Base-by-base conservation (phyloP, 257 asterid species). In the Penstemon barbatus region DNA sequence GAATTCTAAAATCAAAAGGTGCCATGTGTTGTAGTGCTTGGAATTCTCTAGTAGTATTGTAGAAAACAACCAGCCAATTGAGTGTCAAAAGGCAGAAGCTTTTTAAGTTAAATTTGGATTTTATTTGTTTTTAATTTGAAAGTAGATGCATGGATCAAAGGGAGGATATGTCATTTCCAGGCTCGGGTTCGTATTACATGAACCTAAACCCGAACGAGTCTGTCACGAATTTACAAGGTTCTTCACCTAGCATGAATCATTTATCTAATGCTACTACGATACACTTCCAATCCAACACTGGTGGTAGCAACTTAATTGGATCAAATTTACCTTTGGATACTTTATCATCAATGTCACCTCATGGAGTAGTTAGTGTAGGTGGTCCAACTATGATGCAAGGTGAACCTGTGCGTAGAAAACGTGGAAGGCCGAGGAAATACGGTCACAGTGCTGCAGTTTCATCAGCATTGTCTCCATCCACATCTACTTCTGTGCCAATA, bases 401-500 rank as follows among this genome's bases (percentile, higher is more conserved):
- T 8, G 90, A 81, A 70, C 89, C 91, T 18, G 77, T 87, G 61
- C 87, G 97, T 8, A 82, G 97, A 66, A 87, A 90, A 71, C 74
- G 97, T 58, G 97, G 97, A 36, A 85, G 95, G 65, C 97, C 97
- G 1, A 78, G 95, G 66, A 90, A 90, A 66, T 90, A 90, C 68
- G 97, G 95, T 57, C 84, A 80, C 8, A 88, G 78, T 70, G 87
- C 84, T 8, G 81, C 80, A 4, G 86, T 81, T 59, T 76, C 91
- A 0, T 76, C 83, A 73, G 80, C 80, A 8, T 65, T 85, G 68
- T 75, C 77, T 7, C 82, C 89, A 0, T 75, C 88, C 39, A 61
- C 85, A 55, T 78, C 96, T 7, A 61, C 78, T 72, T 77, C 88
- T 49, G 73, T 77, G 7, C 25, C 83, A 12, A 11, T 71, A 7